Percentiles rank a stretch among this genome's conserved stretches.
Evolutionary conservation across 345 rosid species (phyloP).

Genomic region (Reutealis trisperma): DNA sequence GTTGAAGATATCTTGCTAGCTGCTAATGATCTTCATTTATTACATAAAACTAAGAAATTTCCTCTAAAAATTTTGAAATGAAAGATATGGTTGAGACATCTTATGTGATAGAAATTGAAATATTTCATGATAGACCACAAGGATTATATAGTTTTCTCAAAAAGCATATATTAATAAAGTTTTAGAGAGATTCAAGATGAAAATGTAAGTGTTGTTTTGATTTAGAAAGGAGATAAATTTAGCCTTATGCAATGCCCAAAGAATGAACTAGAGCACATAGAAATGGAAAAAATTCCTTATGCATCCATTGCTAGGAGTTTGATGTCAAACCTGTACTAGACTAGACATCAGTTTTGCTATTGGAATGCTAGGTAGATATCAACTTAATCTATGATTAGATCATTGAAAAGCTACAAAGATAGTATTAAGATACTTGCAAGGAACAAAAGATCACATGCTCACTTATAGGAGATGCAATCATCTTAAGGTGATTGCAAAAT

Average conservation of each 20-base stretch:
- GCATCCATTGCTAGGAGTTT: background rate
- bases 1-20: background rate
- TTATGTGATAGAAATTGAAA: background rate
- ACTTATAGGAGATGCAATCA: no score
- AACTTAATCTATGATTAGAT: no score
- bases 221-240: no score
- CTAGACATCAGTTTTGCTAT: no score
- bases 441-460: no score
- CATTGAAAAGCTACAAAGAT: no score
- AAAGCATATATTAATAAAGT: constrained; percentile 1
- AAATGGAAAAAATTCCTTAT: background rate
- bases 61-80: background rate
- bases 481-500: no score
- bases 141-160: background rate
- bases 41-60: background rate
- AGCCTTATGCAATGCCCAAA: background rate
- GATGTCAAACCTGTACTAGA: background rate
- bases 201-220: no score
- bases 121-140: background rate
- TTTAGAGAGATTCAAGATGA: no score
- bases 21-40: background rate
- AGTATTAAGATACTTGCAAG: no score
- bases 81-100: background rate
- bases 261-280: background rate
- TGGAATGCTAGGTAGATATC: no score